These are phyloP conservation scores for Cyclotella baltica DNA, from an alignment of 108 stramenopile species.

Conservation along the genomic window DNA sequence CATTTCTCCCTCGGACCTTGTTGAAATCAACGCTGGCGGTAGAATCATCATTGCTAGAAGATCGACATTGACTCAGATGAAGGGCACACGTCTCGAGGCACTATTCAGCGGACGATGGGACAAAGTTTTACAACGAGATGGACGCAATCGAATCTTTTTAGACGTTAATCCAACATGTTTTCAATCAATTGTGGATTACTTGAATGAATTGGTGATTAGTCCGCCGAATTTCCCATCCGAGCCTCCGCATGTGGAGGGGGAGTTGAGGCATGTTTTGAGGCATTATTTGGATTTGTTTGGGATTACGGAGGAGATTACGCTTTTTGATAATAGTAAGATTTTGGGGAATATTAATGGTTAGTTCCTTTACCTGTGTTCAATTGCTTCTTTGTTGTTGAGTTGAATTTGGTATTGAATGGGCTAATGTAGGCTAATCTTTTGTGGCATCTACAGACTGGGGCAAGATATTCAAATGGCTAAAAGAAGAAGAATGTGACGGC, in stretches of 20 bases:
- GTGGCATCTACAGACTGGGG: background rate
- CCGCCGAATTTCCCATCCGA: background rate
- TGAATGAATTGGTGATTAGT: slow-evolving; percentile 9
- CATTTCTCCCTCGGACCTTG: slow-evolving; percentile 6
- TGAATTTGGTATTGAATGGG: background rate
- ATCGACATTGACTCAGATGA: slow-evolving; percentile 24
- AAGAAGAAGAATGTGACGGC: background rate
- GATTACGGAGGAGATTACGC: background rate
- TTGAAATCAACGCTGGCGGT: slow-evolving; percentile 36
- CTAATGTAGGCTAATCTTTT: background rate
- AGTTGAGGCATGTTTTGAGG: background rate
- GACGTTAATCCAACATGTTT: slow-evolving; percentile 33
- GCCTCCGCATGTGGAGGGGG: background rate
- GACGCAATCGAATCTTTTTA: slow-evolving; percentile 12
- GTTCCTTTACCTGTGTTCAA: background rate
- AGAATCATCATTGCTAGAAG: slow-evolving; percentile 12
- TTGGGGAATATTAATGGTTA: background rate
- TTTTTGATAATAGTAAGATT: slow-evolving; percentile 6
- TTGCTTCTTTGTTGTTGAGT: background rate
- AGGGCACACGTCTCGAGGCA: slow-evolving; percentile 26
- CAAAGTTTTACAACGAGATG: slow-evolving; percentile 23
- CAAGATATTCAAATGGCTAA: background rate
- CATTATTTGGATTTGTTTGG: background rate
- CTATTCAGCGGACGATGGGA: slow-evolving; percentile 34
- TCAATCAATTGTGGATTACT: slow-evolving; percentile 21